Base-by-base conservation (phyloP, 2,329 filamentous ascomycete species). In the Stagonosporopsis cucurbitacearum region DNA sequence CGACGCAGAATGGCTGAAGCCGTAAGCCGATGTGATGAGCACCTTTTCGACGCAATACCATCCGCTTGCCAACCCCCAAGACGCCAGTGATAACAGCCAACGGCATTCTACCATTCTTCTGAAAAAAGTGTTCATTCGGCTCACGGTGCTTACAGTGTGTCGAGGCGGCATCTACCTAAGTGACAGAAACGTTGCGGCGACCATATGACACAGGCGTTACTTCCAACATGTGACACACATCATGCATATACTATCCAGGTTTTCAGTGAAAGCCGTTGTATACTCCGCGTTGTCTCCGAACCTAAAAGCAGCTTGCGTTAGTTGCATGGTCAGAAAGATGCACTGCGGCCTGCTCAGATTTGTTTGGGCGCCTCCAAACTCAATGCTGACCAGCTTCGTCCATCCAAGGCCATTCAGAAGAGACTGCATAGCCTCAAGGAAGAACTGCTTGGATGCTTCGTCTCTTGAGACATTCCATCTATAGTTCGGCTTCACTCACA, bases 181-280 rank as follows among this genome's bases (percentile, higher is more conserved):
- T 39, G 28, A 35, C 30, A 32, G 8, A 17, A 43, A 25, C 42
- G 3, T 11, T 17, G n/a, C 20, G 25, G 7, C 6, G 26, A 19
- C 9, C 6, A 15, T 17, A 37, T 37, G 23, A 15, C 15, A 20
- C 32, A 32, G 30, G 25, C 15, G 9, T 19, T 37, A 5, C 25
- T 37, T 37, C 25, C 44, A 32, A 32, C 37, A 12, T 26, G 28
- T 30, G 11, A 30, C 13, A 9, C 50, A 39, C 23, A 32, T 32
- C 36, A 11, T 48, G 44, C 50, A 43, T 43, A 25, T 17, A 43
- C 42, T 47, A 42, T 26, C 25, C 37, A 43, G 50, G 43, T 37
- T 30, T 22, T 30, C 7, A n/a, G 13, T n/a, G 15, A 43, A 19
- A 39, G 19, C 25, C 30, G 23, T 25, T 12, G 19, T 19, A 39